Evolutionary conservation across 78 protist species (phyloP), one percentile per base, ranked within the genome.

Genomic region (Kipferlia bialata): DNA sequence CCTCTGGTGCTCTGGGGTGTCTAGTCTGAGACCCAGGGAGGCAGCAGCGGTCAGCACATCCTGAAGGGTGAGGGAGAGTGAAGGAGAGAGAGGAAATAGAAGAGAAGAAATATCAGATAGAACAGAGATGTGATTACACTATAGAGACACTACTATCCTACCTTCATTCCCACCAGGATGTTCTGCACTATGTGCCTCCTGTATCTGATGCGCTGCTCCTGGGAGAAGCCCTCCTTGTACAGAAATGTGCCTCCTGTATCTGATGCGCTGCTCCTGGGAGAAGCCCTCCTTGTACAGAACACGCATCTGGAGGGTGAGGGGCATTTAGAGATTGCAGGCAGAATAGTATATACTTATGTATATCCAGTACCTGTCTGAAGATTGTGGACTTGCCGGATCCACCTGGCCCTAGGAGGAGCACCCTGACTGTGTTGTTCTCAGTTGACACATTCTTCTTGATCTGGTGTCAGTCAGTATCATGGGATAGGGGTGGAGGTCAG

Each of bases 361-460:
- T n/a, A n/a, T n/a, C n/a, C n/a, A n/a, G n/a, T n/a, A 88, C 85
- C 72, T 91, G 96, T 77, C 88, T 91, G 41, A 87, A 82, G 17
- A 91, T 79, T 31, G 96, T 91, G 64, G 82, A 70, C 80, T 91
- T 91, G 57, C 96, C 96, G 28, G 85, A 74, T 73, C 87, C 92
- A 45, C 96, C 96, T 48, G 93, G 85, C n/a, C 84, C 85, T 18
- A 81, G 74, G n/a, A 81, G 81, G 7, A 81, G 75, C 51, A 81
- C 60, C 65, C 67, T 70, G 34, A 58, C 39, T 53, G 71, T 77
- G 0, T n/a, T 64, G 33, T 3, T 3, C 53, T 39, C 36, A 22
- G 63, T 45, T 10, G 34, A 13, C 31, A 22, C 3, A 18, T 48
- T 66, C 5, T 1, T 38, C 77, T 44, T 73, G 17, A 79, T 20